Conservation (phyloP, 2,329 filamentous ascomycete genomes). For the Aspergillus fructus region DNA sequence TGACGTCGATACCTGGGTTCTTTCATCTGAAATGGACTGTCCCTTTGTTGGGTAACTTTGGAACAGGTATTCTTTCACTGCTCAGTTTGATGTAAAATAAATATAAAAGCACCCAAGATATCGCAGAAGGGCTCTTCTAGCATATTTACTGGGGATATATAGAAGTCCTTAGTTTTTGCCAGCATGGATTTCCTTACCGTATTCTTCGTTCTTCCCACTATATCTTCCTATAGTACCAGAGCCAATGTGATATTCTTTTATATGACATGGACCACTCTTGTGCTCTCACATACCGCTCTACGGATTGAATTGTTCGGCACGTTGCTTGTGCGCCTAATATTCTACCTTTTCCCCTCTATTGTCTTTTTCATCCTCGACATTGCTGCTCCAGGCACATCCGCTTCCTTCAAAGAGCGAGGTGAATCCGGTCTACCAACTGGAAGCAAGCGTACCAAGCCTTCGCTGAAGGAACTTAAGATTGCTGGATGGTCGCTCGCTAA, state of each 20-base stretch:
- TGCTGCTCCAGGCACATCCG: conserved; percentile 66
- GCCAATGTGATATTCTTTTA: conserved; percentile 88
- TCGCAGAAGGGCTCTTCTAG: too few species aligned
- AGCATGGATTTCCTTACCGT: conserved; percentile 51
- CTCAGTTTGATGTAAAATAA: background rate
- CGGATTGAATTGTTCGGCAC: conserved; percentile 73
- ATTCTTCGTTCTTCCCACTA: conserved; percentile 29
- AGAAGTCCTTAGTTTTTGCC: too few species aligned
- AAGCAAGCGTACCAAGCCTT: conserved; percentile 37
- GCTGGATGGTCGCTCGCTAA: conserved; percentile 57
- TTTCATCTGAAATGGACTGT: background rate
- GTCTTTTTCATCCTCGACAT: conserved; percentile 73
- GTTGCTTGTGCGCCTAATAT: conserved; percentile 63
- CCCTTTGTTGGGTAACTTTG: background rate
- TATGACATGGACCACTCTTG: conserved; percentile 82
- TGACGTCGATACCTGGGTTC: background rate
- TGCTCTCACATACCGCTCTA: conserved; percentile 72
- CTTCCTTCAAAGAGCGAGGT: conserved; percentile 68
- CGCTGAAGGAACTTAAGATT: conserved; percentile 49
- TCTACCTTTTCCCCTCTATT: conserved; percentile 72
- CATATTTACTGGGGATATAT: too few species aligned
- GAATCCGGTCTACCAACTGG: conserved; percentile 48
- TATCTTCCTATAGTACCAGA: conserved; percentile 72
- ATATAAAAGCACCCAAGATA: background rate
- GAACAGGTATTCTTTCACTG: background rate